These are phyloP conservation scores for Komagataea norvegica DNA, from an alignment of 1,139 yeast species.

Conservation along the genomic window DNA sequence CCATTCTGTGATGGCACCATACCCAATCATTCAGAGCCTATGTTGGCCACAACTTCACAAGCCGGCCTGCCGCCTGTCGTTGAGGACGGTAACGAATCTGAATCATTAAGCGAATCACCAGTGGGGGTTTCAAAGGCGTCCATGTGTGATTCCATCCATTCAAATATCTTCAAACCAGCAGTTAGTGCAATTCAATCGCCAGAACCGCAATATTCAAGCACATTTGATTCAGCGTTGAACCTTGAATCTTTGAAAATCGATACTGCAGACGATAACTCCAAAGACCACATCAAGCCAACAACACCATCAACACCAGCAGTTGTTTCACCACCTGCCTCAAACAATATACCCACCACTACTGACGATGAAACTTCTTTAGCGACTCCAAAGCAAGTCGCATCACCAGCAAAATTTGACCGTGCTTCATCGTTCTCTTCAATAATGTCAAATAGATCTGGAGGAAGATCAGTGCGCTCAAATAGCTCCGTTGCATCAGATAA, in stretches of 20 bases:
- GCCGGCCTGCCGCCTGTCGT: constrained; percentile 20
- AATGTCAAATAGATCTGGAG: constrained; percentile 19
- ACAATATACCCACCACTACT: neutral
- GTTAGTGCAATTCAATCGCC: neutral
- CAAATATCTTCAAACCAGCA: neutral
- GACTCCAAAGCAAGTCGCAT: neutral
- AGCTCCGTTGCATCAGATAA: constrained; percentile 1
- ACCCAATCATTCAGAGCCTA: constrained; percentile 4
- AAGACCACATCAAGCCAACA: neutral
- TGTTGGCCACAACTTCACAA: constrained; percentile 2
- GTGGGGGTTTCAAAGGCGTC: neutral
- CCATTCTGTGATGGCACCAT: constrained; percentile 2
- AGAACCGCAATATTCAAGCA: neutral
- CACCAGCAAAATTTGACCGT: constrained; percentile 6
- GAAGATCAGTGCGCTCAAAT: constrained; percentile 1
- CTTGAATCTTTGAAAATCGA: neutral
- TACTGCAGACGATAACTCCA: neutral
- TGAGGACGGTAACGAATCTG: constrained; percentile 21
- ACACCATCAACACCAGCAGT: neutral
- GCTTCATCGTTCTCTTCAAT: constrained; percentile 18
- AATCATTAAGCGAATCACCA: constrained; percentile 6
- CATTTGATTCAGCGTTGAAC: neutral
- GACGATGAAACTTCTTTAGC: too few species aligned
- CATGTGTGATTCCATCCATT: constrained; percentile 3
- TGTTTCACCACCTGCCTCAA: neutral